A percentile compares a stretch with the other conserved stretches of the same genome.
phyloP scores from a whole-genome alignment of 345 rosid species.

The Lepidium sativum region DNA sequence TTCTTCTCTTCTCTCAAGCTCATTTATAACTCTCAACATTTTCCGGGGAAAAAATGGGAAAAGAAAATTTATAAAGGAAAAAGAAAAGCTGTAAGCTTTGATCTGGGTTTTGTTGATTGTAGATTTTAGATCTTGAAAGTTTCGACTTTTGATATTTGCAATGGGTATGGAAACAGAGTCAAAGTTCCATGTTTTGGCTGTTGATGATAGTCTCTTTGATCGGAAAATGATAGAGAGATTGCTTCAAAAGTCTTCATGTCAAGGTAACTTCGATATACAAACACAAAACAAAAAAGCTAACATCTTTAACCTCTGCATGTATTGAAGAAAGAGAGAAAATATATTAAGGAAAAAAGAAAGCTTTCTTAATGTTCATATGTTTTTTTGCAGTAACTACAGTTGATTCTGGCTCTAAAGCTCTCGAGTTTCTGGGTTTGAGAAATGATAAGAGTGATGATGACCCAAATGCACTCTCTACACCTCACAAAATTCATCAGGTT shows the following conservation, averaged over 20 bases:
- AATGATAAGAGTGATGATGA: constrained; percentile 25
- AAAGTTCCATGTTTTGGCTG: constrained; percentile 89
- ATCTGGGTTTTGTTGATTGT: background rate
- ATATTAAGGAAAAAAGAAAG: background rate
- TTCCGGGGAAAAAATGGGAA: background rate
- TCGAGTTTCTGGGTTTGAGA: constrained; percentile 68
- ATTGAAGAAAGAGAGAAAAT: background rate
- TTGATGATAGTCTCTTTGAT: constrained; percentile 77
- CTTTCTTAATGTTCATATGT: background rate
- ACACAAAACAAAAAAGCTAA: background rate
- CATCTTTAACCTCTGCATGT: background rate
- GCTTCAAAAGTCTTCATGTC: constrained; percentile 81
- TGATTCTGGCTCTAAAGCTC: constrained; percentile 85
- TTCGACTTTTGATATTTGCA: background rate
- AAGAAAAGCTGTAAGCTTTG: background rate
- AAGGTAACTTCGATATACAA: constrained; percentile 34
- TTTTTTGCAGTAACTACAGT: constrained; percentile 63
- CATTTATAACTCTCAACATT: constrained; percentile 7
- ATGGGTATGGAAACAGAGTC: constrained; percentile 37
- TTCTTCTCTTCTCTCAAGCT: background rate
- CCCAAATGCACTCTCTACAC: constrained; percentile 30
- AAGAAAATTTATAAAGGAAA: background rate
- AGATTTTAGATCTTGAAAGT: background rate
- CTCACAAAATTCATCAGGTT: constrained; percentile 27
- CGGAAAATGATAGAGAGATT: constrained; percentile 82